Base-by-base conservation (phyloP, 192 early-diverging fungal species). In the Coemansia sp. region DNA sequence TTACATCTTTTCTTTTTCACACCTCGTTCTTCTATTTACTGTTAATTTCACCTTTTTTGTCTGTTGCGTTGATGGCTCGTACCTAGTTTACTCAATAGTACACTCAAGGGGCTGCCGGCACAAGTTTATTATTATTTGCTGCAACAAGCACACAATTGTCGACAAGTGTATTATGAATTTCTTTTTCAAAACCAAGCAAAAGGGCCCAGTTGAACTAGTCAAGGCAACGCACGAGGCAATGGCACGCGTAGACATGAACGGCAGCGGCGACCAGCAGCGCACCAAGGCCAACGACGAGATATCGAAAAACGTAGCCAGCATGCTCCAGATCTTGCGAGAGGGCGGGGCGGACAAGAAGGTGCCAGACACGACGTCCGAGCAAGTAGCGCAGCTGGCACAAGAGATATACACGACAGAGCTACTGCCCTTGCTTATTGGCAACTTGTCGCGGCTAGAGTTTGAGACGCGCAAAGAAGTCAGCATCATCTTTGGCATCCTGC, bases 401-500 rank as follows among this genome's bases (percentile, higher is more conserved):
- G 98, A 98, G 86, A 90, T 97, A 37, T 95, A 96, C 86, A 92
- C 89, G 67, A 93, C 88, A 34, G 94, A 98, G 73, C 84, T 99
- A 59, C 86, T 99, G 14, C 92, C 93, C 36, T 79, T 93, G 69
- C 75, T 99, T 67, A 89, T 98, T 29, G 66, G 87, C n/a, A 97
- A 98, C 78, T 94, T 99, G 64, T 81, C 86, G 32, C 87, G 91
- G 58, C 92, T 98, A 41, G 98, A 98, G 81, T 99, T 99, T 80
- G 93, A 94, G 78, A 89, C 85, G 76, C 78, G 69, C 50, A 99
- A 99, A 85, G 98, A 99, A 72, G 96, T 98, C 25, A 91, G 93
- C 66, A 92, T 94, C 74, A 97, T 99, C 67, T 98, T 98, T 82
- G 96, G 97, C 75, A 97, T 95, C 67, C 87, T 99, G 59, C 86